Evolutionary conservation across 1,139 yeast genomes (phyloP), one percentile per base, ranked within the genome.

Genomic region (Yamadazyma triangularis): DNA sequence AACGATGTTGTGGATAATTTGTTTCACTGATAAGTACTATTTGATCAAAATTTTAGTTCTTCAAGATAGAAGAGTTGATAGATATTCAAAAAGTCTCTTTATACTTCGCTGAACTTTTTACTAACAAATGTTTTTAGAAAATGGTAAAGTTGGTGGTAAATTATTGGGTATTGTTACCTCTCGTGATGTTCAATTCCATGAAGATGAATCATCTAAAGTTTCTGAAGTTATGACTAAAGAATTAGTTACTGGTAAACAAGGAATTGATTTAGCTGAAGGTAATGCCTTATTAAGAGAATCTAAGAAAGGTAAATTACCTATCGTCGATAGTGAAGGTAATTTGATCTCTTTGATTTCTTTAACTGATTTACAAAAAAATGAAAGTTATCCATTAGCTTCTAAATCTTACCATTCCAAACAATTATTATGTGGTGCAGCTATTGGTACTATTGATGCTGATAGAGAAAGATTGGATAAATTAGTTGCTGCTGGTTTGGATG

Each of bases 271-370:
- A 53, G 52, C 75, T 44, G 86, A 85, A 60, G 98, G 96, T 62
- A 91, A 91, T 61, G 85, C 82, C 39, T 79, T 88, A 48, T 77
- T 91, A 60, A 82, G 95, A 70, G 69, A 78, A 47, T 89, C 96
- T 45, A 93, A 91, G 71, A 91, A 91, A 73, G 99, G 99, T 63
- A 91, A 91, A 66, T 77, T 91, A 51, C 97, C 97, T 56, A 87
- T 91, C 53, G 79, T 91, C 46, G 96, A 93, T 58, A 59, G 61
- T 19, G 53, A 72, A 13, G 86, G 89, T 50, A 80, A 79, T 64
- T 71, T 91, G 53, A 82, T 87, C 36, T 83, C 96, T 35, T 76
- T 91, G 68, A 73, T 91, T 46, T 88, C 97, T 25, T 83, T 95
- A 70, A 88, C 96, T 38, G 98, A 91, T 67, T 79, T 91, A 70